Conservation (phyloP, 1,284 basidiomycete genomes). For the Meira miltonrushii region DNA sequence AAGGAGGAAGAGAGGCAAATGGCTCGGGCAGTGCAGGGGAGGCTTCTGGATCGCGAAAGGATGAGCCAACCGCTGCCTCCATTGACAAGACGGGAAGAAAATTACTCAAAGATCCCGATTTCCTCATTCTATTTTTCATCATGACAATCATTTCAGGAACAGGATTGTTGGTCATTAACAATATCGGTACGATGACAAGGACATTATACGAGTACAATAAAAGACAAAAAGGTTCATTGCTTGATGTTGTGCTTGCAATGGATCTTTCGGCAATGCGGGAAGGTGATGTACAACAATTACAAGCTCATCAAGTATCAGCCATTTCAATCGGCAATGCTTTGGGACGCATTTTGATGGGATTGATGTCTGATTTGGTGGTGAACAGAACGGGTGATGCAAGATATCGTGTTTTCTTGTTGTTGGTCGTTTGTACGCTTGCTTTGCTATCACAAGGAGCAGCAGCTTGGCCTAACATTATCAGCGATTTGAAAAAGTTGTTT, state of each 20-base stretch:
- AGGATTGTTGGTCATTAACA: conserved; percentile 90
- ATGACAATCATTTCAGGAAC: conserved; percentile 76
- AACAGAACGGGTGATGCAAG: conserved; percentile 19
- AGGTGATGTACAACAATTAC: conserved; percentile 64
- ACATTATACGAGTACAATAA: conserved; percentile 67
- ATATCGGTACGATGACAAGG: conserved; percentile 85
- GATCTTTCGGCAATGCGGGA: conserved; percentile 51
- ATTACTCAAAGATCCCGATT: conserved; percentile 61
- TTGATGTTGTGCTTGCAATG: conserved; percentile 75
- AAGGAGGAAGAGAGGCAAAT: not conserved
- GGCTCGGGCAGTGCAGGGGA: not conserved
- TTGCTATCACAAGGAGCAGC: conserved; percentile 41
- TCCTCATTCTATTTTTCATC: conserved; percentile 68
- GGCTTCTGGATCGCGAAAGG: not conserved
- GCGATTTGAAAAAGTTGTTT: conserved; percentile 65
- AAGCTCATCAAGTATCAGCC: conserved; percentile 68
- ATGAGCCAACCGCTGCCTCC: conserved; percentile 12
- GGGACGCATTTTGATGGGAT: conserved; percentile 71
- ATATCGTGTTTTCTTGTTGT: conserved; percentile 37
- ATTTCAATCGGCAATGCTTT: conserved; percentile 78
- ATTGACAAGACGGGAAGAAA: conserved; percentile 58
- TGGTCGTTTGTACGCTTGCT: conserved; percentile 41
- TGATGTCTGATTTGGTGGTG: conserved; percentile 64
- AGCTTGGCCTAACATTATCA: conserved; percentile 54
- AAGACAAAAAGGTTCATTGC: conserved; percentile 60